Evolutionary conservation across 1,284 basidiomycete genomes (phyloP), one percentile per base, ranked within the genome.

Genomic region (Cryptococcus hybrid): DNA sequence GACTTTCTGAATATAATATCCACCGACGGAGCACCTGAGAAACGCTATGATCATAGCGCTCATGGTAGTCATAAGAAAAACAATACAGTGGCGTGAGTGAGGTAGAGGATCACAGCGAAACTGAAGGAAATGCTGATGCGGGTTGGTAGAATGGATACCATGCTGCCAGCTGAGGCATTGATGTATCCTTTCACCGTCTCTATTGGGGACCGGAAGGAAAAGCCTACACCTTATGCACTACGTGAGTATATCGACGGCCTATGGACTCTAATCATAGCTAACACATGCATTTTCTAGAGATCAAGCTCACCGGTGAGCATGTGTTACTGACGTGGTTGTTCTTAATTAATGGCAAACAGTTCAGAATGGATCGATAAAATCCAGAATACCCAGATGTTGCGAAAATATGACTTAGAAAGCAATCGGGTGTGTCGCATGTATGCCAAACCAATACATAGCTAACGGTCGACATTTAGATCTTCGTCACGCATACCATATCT

Each of bases 131-230:
- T 18, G 18, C 18, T 18, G 18, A 18, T 18, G 18, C 18, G 18
- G 18, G 18, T 51, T 12, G 12, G 6, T 37, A 68, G 65, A 52
- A 38, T 60, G 34, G 59, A 68, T 24, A 60, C 61, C 3, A 46
- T 58, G n/a, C 57, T 55, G n/a, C 54, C 62, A 46, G 61, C 65
- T 3, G 68, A 70, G 39, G 47, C 68, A 52, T 52, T 73, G 47
- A 71, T 73, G 68, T 73, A 61, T 44, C 71, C 71, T 1, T 70
- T 73, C 54, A 71, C 67, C 0, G 58, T 71, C 24, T 56, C 66
- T 1, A 60, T 59, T 11, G 59, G 58, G 63, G 63, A 3, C 24
- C 50, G 2, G 60, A 59, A 36, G 61, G 60, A 1, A 40, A 61
- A 34, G 60, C 64, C 15, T 70, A 70, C 54, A 70, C 71, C 0